Percentiles rank a stretch among this genome's conserved stretches.
phyloP scores from a whole-genome alignment of 768 basidiomycete species.

The Boletellus sp. region DNA sequence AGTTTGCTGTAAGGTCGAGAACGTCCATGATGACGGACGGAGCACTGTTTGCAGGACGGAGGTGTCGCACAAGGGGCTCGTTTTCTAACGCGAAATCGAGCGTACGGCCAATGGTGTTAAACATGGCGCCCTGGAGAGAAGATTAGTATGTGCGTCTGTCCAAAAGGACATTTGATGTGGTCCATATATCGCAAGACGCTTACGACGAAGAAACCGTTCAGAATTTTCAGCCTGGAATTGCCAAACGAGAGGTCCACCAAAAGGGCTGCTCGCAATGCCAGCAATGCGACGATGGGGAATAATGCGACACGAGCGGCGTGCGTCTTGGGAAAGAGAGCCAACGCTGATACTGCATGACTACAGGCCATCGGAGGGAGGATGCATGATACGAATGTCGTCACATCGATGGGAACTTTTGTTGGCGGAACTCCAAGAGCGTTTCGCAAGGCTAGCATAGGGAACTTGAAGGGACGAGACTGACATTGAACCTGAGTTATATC shows the following conservation, averaged over 20 bases:
- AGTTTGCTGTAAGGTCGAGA: slow-evolving; percentile 46
- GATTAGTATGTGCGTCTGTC: background rate
- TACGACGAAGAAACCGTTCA: slow-evolving; percentile 12
- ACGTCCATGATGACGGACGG: slow-evolving; percentile 33
- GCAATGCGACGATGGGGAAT: slow-evolving; percentile 43
- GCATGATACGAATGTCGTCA: slow-evolving; percentile 32
- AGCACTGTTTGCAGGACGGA: slow-evolving; percentile 3
- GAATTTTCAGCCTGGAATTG: background rate
- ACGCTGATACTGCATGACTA: slow-evolving; percentile 46
- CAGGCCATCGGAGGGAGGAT: slow-evolving; percentile 42
- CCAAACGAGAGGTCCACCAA: slow-evolving; percentile 13
- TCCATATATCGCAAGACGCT: background rate
- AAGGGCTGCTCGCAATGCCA: slow-evolving; percentile 37
- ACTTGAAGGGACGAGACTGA: background rate
- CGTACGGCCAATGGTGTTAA: slow-evolving; percentile 6
- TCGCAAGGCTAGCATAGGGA: background rate
- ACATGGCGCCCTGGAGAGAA: slow-evolving; percentile 15
- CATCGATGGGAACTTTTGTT: slow-evolving; percentile 27
- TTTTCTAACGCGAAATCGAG: slow-evolving; percentile 16
- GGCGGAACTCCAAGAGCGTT: slow-evolving; percentile 5
- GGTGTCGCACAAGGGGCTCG: slow-evolving; percentile 11
- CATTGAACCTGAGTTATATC: background rate
- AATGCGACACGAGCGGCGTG: slow-evolving; percentile 41
- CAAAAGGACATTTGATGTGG: background rate
- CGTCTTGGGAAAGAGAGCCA: slow-evolving; percentile 47